Conservation (phyloP, 225 moss, liverwort and hornwort genomes). For the Lunularia cruciata region DNA sequence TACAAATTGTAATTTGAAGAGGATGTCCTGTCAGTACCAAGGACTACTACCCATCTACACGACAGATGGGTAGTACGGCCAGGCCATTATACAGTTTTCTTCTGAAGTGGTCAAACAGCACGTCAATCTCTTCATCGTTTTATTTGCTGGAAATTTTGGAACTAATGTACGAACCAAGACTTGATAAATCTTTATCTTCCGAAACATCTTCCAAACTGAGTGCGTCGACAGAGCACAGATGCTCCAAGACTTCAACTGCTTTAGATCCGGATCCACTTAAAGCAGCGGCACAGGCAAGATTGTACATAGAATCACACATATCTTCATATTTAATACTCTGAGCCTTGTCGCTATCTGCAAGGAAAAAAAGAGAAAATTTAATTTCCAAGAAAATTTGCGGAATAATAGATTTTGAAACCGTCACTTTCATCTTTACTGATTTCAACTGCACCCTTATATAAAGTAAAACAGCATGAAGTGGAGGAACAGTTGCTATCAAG, state of each 20-base stretch:
- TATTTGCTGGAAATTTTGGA: too few species aligned
- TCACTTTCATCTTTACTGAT: background rate
- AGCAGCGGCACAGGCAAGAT: conserved; percentile 79
- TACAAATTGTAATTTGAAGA: too few species aligned
- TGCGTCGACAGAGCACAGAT: conserved; percentile 51
- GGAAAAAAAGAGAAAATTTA: background rate
- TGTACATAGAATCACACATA: conserved; percentile 75
- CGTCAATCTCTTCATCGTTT: too few species aligned
- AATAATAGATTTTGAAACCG: background rate
- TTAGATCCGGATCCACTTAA: conserved; percentile 51
- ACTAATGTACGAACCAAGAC: conserved; percentile 6
- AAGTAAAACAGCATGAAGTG: background rate
- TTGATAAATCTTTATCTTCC: conserved; percentile 62
- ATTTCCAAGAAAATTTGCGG: background rate
- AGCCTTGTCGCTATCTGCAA: conserved; percentile 49
- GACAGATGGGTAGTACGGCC: too few species aligned
- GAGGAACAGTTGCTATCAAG: background rate
- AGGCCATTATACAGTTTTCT: too few species aligned
- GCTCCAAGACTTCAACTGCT: conserved; percentile 56
- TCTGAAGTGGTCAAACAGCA: too few species aligned
- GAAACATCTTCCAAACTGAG: conserved; percentile 47
- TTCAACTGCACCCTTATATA: background rate
- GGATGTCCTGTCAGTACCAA: too few species aligned
- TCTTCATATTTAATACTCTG: conserved; percentile 68
- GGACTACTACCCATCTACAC: too few species aligned